Base-by-base conservation (phyloP, 2,329 filamentous ascomycete species). In the Clarireedia sp. region DNA sequence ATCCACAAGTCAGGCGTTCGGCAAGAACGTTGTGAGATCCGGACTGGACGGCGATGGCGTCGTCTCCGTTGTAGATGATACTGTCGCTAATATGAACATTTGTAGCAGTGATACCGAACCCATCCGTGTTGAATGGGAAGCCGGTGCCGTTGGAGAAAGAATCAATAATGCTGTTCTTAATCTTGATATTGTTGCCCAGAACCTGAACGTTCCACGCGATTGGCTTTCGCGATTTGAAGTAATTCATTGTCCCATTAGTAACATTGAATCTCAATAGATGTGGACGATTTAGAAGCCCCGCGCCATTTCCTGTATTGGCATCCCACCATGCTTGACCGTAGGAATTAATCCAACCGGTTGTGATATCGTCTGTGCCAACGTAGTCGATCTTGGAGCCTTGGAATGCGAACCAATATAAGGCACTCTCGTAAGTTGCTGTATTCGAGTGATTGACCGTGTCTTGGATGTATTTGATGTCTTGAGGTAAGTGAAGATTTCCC, bases 241-340 rank as follows among this genome's bases (percentile, higher is more conserved):
- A 62, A 21, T 68, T 64, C 40, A 75, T 66, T 16, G 65, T 64
- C 5, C 69, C 69, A 53, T 72, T 63, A 2, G 63, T 69, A 10
- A 69, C 68, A 43, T 68, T 68, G 63, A 73, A 71, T 26, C 63
- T 66, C 62, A 74, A 68, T 9, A 75, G 63, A 58, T 74, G 72
- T 9, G 74, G 74, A 5, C 73, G 67, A 36, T 67, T 68, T 14
- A 64, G 61, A 12, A 71, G 65, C 9, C 73, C 73, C 21, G 71
- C 71, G 40, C 66, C 67, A 36, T 71, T 71, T 6, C 63, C 59
- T 2, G 69, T 67, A 57, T 74, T 75, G 6, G 69, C 66, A 51
- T 75, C 72, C 73, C 73, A 75, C 74, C 74, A 75, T 1, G 66
- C 65, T 60, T 75, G 73, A 23, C 73, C 73, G 50, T 75, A 72